Base-by-base conservation (phyloP, 2,329 filamentous ascomycete species). In the Shiraia sp. region DNA sequence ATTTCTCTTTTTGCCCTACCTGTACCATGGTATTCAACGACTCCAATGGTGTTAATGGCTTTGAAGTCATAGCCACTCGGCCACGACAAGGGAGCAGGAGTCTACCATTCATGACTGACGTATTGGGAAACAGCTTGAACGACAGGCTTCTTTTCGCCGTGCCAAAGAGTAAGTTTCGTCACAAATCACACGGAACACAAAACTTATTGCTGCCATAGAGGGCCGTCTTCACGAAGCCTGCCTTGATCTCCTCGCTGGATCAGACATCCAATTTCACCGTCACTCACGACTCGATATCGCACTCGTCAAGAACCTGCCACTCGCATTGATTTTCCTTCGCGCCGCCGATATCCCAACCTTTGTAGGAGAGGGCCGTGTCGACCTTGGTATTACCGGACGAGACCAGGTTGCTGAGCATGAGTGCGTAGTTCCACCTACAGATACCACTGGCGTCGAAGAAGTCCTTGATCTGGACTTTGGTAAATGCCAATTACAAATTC, bases 311-410 rank as follows among this genome's bases (percentile, higher is more conserved):
- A 99, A 99, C 74, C 83, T 93, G 19, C 89, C 88, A 25, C 90
- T 99, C 60, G 93, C 93, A 12, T 87, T 99, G 47, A 85, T 99
- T 66, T 99, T 99, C 78, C 87, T 99, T 17, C 93, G 93, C 22
- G 93, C 92, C 26, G 91, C 90, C 55, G 93, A 99, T 69, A 99
- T 99, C 65, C 93, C 93, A 4, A 96, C 90, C 27, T 97, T 97
- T 66, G 91, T 99, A 33, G 92, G 92, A 42, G 91, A 97, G 73
- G 93, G 93, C 44, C 86, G 86, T 49, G 90, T 96, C 33, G 91
- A 96, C 65, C 78, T 99, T 12, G 93, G 93, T 50, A 99, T 99
- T 66, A 97, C 93, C 0, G 93, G 93, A 36, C 82, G 83, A 61
- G 93, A 99, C 68, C 90, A 96, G 65, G 90, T 97, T 34, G 85